A percentile compares a stretch with the other conserved stretches of the same genome.
These are phyloP conservation scores for Gamarada debralockiae DNA, from an alignment of 495 filamentous ascomycete genomes.

Conservation along the genomic window DNA sequence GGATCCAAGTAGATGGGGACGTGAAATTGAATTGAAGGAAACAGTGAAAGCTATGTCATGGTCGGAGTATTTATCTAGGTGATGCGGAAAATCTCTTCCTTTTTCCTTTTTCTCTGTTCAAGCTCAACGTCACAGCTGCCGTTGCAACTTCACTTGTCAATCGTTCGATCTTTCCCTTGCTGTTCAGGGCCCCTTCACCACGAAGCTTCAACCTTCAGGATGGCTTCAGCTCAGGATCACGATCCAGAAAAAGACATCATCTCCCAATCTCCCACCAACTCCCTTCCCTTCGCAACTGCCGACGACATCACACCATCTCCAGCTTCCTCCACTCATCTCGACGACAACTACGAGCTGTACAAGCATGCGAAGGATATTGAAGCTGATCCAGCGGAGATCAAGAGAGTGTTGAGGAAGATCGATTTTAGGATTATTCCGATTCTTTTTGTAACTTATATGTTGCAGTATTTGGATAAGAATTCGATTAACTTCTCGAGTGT, in stretches of 20 bases:
- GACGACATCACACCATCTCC: conserved; percentile 14
- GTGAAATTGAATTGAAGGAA: too few relatives aligned
- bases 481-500: conserved; percentile 57
- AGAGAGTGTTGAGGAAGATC: conserved; percentile 49
- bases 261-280: background rate
- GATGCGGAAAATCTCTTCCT: too few relatives aligned
- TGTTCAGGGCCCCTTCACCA: background rate
- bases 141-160: too few relatives aligned
- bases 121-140: too few relatives aligned
- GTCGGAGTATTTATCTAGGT: too few relatives aligned
- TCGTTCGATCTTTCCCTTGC: too few relatives aligned
- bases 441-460: conserved; percentile 51
- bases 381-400: conserved; percentile 31
- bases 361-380: conserved; percentile 30
- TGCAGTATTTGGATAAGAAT: conserved; percentile 58
- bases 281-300: background rate
- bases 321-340: conserved; percentile 32
- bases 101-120: too few relatives aligned
- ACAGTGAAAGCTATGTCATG: too few relatives aligned
- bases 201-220: background rate
- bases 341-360: conserved; percentile 45
- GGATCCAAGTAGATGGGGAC: too few relatives aligned
- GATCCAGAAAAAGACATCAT: background rate
- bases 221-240: background rate
- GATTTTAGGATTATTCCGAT: conserved; percentile 52